Evolutionary conservation across 768 basidiomycete species (phyloP).

Genomic region (Termitomyces sp.): DNA sequence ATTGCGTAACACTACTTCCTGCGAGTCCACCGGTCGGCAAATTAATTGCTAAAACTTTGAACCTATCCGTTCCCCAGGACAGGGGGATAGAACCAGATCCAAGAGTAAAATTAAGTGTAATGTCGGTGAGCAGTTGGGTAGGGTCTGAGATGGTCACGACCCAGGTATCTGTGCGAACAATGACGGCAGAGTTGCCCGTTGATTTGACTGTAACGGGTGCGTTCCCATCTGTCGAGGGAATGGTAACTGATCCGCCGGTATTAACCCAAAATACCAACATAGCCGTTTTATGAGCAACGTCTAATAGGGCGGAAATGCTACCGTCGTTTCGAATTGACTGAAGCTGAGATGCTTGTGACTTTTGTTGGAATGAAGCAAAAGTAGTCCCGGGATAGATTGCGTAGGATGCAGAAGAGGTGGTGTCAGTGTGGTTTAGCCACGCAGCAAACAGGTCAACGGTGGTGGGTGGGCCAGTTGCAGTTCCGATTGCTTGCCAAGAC

Average conservation of each 20-base stretch:
- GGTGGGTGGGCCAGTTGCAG: constrained; percentile 50
- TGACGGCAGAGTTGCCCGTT: constrained; percentile 41
- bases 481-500: constrained; percentile 62
- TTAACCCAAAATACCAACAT: constrained; percentile 57
- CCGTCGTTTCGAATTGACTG: constrained; percentile 44
- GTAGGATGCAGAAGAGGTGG: constrained; percentile 43
- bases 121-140: constrained; percentile 43
- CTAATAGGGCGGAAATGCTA: constrained; percentile 47
- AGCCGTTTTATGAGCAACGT: constrained; percentile 34
- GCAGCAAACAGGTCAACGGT: constrained; percentile 66
- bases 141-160: constrained; percentile 64
- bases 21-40: constrained; percentile 23
- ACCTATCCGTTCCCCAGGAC: constrained; percentile 19
- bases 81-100: constrained; percentile 11
- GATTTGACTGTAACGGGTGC: constrained; percentile 31
- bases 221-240: constrained; percentile 22
- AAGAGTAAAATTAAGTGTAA: constrained; percentile 28
- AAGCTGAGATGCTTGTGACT: constrained; percentile 28
- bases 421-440: constrained; percentile 45
- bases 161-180: constrained; percentile 38
- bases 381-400: constrained; percentile 52
- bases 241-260: constrained; percentile 39
- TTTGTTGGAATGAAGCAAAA: constrained; percentile 34
- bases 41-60: constrained; percentile 19
- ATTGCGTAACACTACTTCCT: constrained; percentile 22